Evolutionary conservation across 192 early-diverging fungal genomes (phyloP).

Genomic region (Powellomyces hirtus): DNA sequence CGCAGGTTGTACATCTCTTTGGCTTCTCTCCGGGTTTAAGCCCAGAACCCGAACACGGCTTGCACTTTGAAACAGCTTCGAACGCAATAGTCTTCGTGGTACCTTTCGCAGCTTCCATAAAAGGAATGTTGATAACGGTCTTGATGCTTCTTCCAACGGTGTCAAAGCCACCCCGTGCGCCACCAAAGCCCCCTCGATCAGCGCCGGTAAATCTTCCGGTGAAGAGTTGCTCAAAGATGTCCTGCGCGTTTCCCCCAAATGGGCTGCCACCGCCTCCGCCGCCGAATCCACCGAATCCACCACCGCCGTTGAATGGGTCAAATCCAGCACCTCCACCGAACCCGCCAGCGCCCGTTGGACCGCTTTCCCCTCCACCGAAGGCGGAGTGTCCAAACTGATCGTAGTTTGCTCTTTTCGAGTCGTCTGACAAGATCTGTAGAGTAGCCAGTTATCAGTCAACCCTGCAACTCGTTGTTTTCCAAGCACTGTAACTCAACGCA

Average conservation of each 20-base stretch:
- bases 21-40: slow-evolving; percentile 73
- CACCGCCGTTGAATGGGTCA: slow-evolving; percentile 37
- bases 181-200: slow-evolving; percentile 34
- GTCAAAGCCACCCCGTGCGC: slow-evolving; percentile 25
- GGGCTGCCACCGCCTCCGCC: slow-evolving; percentile 35
- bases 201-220: slow-evolving; percentile 55
- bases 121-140: slow-evolving; percentile 64
- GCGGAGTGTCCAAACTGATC: slow-evolving; percentile 81
- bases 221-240: slow-evolving; percentile 76
- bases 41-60: slow-evolving; percentile 77
- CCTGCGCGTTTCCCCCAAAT: slow-evolving; percentile 51
- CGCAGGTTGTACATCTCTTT: slow-evolving; percentile 70
- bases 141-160: slow-evolving; percentile 65
- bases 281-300: slow-evolving; percentile 44
- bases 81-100: slow-evolving; percentile 63
- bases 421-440: slow-evolving; percentile 79
- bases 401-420: slow-evolving; percentile 84
- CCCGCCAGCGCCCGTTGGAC: slow-evolving; percentile 40
- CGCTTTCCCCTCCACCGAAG: slow-evolving; percentile 27
- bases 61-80: slow-evolving; percentile 68
- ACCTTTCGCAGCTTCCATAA: slow-evolving; percentile 92
- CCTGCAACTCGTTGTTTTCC: no score
- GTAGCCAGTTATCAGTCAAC: background rate
- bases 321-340: slow-evolving; percentile 7
- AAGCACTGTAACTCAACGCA: slow-evolving; percentile 19